These are phyloP conservation scores for Colletotrichum higginsianum DNA, from an alignment of 2,329 filamentous ascomycete species.

Conservation along the genomic window DNA sequence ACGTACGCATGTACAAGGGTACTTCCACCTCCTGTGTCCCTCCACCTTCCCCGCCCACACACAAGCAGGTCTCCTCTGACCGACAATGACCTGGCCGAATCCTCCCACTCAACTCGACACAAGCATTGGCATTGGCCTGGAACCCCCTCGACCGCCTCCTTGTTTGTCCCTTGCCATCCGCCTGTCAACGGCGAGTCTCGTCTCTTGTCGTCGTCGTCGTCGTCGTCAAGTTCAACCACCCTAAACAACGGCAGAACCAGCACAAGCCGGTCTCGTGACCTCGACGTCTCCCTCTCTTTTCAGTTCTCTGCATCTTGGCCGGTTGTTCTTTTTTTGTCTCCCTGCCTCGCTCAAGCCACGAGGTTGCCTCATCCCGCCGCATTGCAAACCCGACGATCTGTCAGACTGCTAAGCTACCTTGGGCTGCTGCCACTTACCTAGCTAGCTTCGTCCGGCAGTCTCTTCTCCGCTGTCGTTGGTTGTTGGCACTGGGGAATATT, in stretches of 20 bases:
- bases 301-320: not conserved
- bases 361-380: slow-evolving; percentile 26
- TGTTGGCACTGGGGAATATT: slow-evolving; percentile 1
- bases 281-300: slow-evolving; percentile 11
- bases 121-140: not conserved
- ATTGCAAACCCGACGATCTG: not conserved
- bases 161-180: not conserved
- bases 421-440: slow-evolving; percentile 3
- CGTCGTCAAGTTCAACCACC: not conserved
- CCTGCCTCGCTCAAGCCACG: slow-evolving; percentile 8
- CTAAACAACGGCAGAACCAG: not conserved
- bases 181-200: not conserved
- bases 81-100: not conserved
- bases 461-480: not conserved
- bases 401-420: not conserved
- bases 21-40: too few species aligned
- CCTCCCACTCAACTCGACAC: not conserved
- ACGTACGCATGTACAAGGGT: too few species aligned
- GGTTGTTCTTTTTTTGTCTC: not conserved
- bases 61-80: not conserved
- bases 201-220: not conserved
- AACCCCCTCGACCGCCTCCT: slow-evolving; percentile 4
- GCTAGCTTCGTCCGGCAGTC: slow-evolving; percentile 30
- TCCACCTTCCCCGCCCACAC: not conserved
- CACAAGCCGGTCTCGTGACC: slow-evolving; percentile 37